Percentiles rank a stretch among this genome's conserved stretches.
These are phyloP conservation scores for Calonectria ilicicola DNA, from an alignment of 2,329 filamentous ascomycete genomes.

Conservation along the genomic window DNA sequence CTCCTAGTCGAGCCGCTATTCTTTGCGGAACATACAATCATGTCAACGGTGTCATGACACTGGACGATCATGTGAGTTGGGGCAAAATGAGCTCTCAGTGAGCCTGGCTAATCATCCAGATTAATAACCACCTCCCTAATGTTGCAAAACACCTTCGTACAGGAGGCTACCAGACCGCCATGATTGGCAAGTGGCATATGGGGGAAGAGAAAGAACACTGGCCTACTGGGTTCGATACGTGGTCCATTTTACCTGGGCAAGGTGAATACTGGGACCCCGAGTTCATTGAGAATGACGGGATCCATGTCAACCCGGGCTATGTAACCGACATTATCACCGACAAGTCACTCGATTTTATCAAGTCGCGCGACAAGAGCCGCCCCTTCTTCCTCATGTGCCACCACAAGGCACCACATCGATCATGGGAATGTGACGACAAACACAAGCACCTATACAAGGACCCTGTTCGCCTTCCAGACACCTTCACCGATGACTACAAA, in stretches of 20 bases:
- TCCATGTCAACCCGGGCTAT: slow-evolving; percentile 53
- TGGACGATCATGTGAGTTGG: slow-evolving; percentile 51
- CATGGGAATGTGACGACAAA: slow-evolving; percentile 63
- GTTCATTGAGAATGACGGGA: slow-evolving; percentile 57
- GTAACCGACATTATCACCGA: slow-evolving; percentile 65
- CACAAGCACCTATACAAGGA: slow-evolving; percentile 62
- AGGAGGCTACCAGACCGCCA: slow-evolving; percentile 62
- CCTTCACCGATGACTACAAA: slow-evolving; percentile 66
- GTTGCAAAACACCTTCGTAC: slow-evolving; percentile 62
- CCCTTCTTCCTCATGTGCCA: slow-evolving; percentile 69
- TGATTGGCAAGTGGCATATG: slow-evolving; percentile 67
- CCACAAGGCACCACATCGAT: slow-evolving; percentile 66
- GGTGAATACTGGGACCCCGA: slow-evolving; percentile 64
- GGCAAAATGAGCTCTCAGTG: background rate
- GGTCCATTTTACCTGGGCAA: slow-evolving; percentile 63
- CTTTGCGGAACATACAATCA: slow-evolving; percentile 64
- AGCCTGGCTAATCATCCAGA: slow-evolving; percentile 33
- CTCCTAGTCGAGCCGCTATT: slow-evolving; percentile 62
- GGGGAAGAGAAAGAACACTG: slow-evolving; percentile 60
- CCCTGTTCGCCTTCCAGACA: slow-evolving; percentile 60
- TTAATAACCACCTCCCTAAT: slow-evolving; percentile 63
- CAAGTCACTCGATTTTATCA: slow-evolving; percentile 58
- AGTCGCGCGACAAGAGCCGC: slow-evolving; percentile 46
- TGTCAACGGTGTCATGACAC: slow-evolving; percentile 64
- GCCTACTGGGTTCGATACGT: slow-evolving; percentile 64